These are phyloP conservation scores for Vaccinium macrocarpon DNA, from an alignment of 148 eudicot genomes.

Conservation along the genomic window DNA sequence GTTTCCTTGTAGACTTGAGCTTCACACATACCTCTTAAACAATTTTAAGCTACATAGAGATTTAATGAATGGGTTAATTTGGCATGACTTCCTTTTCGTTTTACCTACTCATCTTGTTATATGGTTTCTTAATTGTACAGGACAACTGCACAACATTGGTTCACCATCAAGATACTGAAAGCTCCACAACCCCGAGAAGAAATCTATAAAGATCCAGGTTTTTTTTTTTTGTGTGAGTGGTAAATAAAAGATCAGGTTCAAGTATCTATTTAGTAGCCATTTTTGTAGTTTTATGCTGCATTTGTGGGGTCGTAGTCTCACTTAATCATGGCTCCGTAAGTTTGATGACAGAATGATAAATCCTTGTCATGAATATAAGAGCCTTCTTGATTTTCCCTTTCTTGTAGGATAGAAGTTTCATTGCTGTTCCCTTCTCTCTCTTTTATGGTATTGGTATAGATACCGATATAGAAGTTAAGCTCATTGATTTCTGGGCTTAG, in stretches of 20 bases:
- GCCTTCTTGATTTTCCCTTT: neutral
- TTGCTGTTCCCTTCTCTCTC: neutral
- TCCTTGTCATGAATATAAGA: neutral
- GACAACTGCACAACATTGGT: slow-evolving; percentile 27
- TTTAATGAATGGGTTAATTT: neutral
- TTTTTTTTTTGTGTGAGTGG: neutral
- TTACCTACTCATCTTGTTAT: neutral
- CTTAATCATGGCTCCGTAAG: neutral
- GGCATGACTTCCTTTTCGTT: neutral
- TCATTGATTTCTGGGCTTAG: neutral
- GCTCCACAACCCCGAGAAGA: slow-evolving; percentile 36
- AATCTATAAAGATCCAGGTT: slow-evolving; percentile 23
- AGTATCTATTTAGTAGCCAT: neutral
- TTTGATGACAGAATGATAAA: slow-evolving; percentile 8
- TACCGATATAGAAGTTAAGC: neutral
- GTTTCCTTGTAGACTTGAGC: neutral
- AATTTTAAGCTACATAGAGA: neutral
- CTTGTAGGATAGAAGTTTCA: neutral
- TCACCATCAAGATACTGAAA: slow-evolving; percentile 34
- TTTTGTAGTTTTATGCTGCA: neutral
- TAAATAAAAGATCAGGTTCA: neutral
- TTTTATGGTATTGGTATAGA: neutral
- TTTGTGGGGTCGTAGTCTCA: neutral
- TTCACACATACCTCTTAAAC: neutral
- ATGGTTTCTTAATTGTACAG: slow-evolving; percentile 23